Percentiles rank a stretch among this genome's conserved stretches.
phyloP scores from a whole-genome alignment of 495 filamentous ascomycete species.

The Chaetomium fimeti region DNA sequence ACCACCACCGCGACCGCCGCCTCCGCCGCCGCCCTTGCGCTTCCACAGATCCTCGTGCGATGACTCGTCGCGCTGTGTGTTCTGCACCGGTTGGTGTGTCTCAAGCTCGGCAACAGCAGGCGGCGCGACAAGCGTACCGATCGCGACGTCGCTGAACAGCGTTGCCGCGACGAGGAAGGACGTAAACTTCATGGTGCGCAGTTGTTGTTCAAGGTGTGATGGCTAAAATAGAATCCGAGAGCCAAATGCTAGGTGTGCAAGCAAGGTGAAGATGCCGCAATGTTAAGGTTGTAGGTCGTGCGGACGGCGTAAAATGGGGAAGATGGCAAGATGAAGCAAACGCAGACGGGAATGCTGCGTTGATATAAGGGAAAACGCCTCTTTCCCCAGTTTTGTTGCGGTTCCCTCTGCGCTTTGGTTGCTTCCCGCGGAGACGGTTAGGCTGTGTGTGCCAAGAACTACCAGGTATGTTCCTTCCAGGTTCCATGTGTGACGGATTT shows the following conservation, averaged over 20 bases:
- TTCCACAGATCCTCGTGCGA: conserved; percentile 51
- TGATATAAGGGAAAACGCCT: neutral
- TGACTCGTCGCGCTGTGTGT: conserved; percentile 26
- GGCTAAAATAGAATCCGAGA: neutral
- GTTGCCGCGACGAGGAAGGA: conserved; percentile 8
- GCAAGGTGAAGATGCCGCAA: neutral
- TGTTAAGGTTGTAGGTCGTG: neutral
- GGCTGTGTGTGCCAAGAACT: conserved; percentile 14
- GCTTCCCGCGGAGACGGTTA: neutral
- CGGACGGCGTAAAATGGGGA: neutral
- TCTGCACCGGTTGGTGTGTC: conserved; percentile 26
- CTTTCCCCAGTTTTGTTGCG: neutral
- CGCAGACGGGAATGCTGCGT: neutral
- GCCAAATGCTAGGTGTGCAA: neutral
- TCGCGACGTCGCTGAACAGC: conserved; percentile 24
- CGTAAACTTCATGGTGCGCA: neutral
- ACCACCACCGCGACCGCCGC: conserved; percentile 45
- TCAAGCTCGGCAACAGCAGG: conserved; percentile 26
- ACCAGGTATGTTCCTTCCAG: too few relatives aligned
- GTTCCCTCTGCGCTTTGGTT: too few relatives aligned
- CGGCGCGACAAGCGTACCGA: conserved; percentile 18
- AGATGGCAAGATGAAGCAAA: neutral
- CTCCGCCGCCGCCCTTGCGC: conserved; percentile 55
- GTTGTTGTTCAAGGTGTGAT: neutral
- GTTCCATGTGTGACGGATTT: conserved; percentile 11